phyloP scores from a whole-genome alignment of 2,329 filamentous ascomycete species.

The Didymella keratinophila region DNA sequence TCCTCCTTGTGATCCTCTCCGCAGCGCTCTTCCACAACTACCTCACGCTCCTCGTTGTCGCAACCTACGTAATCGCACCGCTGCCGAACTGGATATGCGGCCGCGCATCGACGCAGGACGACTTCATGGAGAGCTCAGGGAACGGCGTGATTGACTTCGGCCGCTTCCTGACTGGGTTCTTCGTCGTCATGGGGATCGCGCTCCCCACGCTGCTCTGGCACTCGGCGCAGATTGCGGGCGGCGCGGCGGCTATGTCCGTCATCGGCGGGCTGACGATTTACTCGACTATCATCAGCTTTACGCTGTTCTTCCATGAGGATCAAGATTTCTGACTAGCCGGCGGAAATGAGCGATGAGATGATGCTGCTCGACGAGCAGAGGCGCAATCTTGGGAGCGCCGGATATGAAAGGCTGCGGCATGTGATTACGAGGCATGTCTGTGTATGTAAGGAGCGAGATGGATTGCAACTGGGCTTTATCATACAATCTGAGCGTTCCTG shows the following conservation, averaged over 20 bases:
- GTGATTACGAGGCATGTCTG: slow-evolving; percentile 13
- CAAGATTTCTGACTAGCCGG: slow-evolving; percentile 78
- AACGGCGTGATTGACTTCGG: slow-evolving; percentile 91
- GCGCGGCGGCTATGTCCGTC: slow-evolving; percentile 95
- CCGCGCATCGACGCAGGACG: slow-evolving; percentile 88
- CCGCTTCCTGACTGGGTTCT: slow-evolving; percentile 90
- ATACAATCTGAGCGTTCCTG: slow-evolving; percentile 38
- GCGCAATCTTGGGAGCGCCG: slow-evolving; percentile 1
- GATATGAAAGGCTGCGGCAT: slow-evolving; percentile 2
- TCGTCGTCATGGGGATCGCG: slow-evolving; percentile 97
- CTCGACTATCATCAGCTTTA: slow-evolving; percentile 96
- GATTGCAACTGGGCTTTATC: slow-evolving; percentile 22
- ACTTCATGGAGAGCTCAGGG: slow-evolving; percentile 87
- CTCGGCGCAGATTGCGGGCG: slow-evolving; percentile 78
- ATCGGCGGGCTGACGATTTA: slow-evolving; percentile 93
- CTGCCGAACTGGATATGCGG: slow-evolving; percentile 96
- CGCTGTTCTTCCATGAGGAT: slow-evolving; percentile 98
- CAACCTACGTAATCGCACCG: slow-evolving; percentile 91
- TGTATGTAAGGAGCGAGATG: slow-evolving; percentile 2
- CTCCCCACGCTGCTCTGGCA: slow-evolving; percentile 89
- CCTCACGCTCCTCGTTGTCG: slow-evolving; percentile 93
- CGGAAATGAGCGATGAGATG: slow-evolving; percentile 31
- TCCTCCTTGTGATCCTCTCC: slow-evolving; percentile 97
- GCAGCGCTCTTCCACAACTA: slow-evolving; percentile 95
- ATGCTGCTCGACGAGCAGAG: background rate